phyloP scores from a whole-genome alignment of 2,329 filamentous ascomycete genomes.

The Talaromyces islandicus region DNA sequence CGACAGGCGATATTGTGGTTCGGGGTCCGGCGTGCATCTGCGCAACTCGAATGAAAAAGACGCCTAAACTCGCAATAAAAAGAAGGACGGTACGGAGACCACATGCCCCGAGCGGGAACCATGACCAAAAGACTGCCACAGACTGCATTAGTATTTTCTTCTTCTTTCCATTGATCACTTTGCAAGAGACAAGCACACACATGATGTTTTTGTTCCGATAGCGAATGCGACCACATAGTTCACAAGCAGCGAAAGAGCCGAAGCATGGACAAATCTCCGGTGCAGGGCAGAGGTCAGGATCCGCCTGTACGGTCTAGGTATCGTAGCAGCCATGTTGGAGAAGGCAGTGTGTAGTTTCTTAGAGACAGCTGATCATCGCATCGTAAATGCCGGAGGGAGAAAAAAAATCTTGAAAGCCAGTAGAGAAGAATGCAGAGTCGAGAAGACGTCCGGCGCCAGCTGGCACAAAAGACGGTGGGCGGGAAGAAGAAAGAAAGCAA shows the following conservation, averaged over 20 bases:
- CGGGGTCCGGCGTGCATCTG: constrained; percentile 71
- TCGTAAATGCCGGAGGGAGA: background rate
- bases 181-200: too few relatives aligned
- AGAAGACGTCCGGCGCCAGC: background rate
- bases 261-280: constrained; percentile 75
- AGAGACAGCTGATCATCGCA: constrained; percentile 4
- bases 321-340: constrained; percentile 30
- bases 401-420: background rate
- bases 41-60: constrained; percentile 81
- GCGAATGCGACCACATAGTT: constrained; percentile 69
- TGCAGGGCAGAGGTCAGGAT: constrained; percentile 86
- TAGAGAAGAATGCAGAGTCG: background rate
- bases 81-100: constrained; percentile 70
- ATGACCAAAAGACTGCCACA: constrained; percentile 67
- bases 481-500: background rate
- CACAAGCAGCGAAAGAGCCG: constrained; percentile 60
- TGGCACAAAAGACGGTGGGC: background rate
- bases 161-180: background rate
- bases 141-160: background rate
- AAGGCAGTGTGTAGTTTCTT: constrained; percentile 2
- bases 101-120: constrained; percentile 73
- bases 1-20: constrained; percentile 63
- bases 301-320: constrained; percentile 64
- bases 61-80: constrained; percentile 66
- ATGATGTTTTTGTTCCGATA: constrained; percentile 63